phyloP scores from a whole-genome alignment of 129 eudicot genomes.

The Silybum marianum region DNA sequence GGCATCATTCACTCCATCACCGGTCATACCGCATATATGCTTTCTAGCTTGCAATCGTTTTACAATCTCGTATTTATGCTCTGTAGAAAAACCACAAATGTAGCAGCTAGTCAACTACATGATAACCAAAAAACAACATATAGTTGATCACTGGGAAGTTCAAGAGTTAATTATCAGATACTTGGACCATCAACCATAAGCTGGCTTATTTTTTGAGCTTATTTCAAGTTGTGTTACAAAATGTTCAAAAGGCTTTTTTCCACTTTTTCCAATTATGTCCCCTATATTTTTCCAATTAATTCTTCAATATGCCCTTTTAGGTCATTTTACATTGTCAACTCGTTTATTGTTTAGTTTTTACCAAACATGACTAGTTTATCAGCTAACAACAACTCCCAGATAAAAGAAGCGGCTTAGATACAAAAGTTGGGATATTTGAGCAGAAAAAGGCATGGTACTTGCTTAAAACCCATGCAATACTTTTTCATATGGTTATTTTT shows the following conservation, averaged over 20 bases:
- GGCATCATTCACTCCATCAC: constrained; percentile 88
- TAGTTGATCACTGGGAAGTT: not conserved
- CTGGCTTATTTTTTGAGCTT: not conserved
- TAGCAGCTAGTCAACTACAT: constrained; percentile 6
- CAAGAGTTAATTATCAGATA: not conserved
- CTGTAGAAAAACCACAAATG: constrained; percentile 34
- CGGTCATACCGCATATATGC: constrained; percentile 89
- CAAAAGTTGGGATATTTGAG: not conserved
- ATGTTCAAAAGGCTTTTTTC: not conserved
- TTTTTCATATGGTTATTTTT: not conserved
- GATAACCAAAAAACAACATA: constrained; percentile 6
- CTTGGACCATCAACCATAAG: not conserved
- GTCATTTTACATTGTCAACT: not conserved
- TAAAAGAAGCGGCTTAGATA: not conserved
- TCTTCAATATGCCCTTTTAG: not conserved
- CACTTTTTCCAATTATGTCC: not conserved
- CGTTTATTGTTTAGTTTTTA: not conserved
- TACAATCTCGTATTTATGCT: constrained; percentile 84
- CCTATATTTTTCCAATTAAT: too few species aligned
- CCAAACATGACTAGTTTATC: not conserved
- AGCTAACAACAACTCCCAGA: not conserved
- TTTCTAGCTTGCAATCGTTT: constrained; percentile 81
- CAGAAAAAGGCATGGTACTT: not conserved
- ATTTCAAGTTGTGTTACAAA: not conserved
- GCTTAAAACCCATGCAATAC: not conserved